Base-by-base conservation (phyloP, 2,329 filamentous ascomycete species). In the Trichoderma koningiopsis region DNA sequence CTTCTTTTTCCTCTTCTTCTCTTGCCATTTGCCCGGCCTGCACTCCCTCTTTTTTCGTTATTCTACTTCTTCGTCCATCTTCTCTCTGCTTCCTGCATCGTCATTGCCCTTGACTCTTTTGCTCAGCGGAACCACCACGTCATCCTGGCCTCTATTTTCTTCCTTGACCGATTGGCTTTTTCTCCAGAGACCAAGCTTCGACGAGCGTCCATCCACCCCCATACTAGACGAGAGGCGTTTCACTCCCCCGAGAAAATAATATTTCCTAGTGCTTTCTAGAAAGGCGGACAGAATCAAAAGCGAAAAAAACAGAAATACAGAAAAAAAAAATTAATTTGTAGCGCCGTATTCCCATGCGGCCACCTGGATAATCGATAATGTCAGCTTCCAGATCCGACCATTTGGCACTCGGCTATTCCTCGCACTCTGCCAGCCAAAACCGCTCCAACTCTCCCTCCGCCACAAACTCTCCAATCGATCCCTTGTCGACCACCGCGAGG, bases 351-450 rank as follows among this genome's bases (percentile, higher is more conserved):
- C 75, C 73, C 74, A 86, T 85, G 83, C 85, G 80, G 81, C 80
- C 81, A 79, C 83, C 82, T 81, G 82, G 77, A 83, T 92, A 94
- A 94, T 94, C 85, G 88, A 94, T 95, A 94, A 97, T 97, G 94
- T 92, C 92, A 86, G 92, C 88, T 83, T 86, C 91, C 81, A 91
- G 93, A 88, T 89, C 92, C 77, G 93, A 97, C 80, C 92, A 95
- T 81, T 88, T 96, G 85, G 91, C 91, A 79, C 89, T 96, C 81
- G 92, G 92, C 83, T 94, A 93, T 82, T 88, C 92, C 74, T 86
- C 89, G 71, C 89, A 91, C 81, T 81, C 88, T 79, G 86, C 88
- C 79, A 61, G 72, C 63, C 89, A 92, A 79, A 84, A 88, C 71
- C 89, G 91, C 77, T 96, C 93, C 62, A 90, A 88, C 74, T 93